Base-by-base conservation (phyloP, 805 yeast species). In the Metschnikowia reukaufii region DNA sequence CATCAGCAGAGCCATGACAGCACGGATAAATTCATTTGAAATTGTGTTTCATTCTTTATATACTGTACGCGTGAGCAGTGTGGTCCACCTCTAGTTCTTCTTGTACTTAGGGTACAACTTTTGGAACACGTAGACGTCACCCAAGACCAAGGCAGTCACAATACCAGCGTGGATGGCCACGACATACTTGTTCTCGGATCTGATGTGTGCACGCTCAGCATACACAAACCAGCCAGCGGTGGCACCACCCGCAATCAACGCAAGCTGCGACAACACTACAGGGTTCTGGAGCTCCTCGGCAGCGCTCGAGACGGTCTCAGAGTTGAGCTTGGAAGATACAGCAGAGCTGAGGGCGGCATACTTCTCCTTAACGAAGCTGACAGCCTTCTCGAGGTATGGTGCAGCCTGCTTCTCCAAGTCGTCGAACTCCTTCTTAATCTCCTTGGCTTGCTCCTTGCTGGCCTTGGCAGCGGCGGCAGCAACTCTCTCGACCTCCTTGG, bases 271-370 rank as follows among this genome's bases (percentile, higher is more conserved):
- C 16, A 77, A 65, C 38, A 83, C 84, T 4, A 78, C 84, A 0
- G 88, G 88, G 67, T 83, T 82, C 57, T 80, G 72, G 52, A 82
- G 68, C 61, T 81, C 86, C 20, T 49, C 48, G 30, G 44, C 49
- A 16, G 67, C 58, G 33, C 50, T 54, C 15, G 54, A 43, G 6
- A 57, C 56, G 10, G 50, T 46, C 25, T 46, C 47, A 6, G 57
- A 36, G 40, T 57, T 43, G 30, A 52, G 16, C 16, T 42, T 44
- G 19, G 57, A 42, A 17, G 44, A 30, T 27, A 55, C 54, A 29
- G 47, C 52, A 12, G 52, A 44, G 17, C 55, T 48, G 15, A 51
- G 41, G 17, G 48, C 45, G 29, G 57, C 55, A 37, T 50, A 57
- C 40, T 55, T 50, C 49, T 62, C 61, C 55, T 54, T 51, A 35